Conservation (phyloP, 1,139 yeast genomes). For the Pichia inconspicua region DNA sequence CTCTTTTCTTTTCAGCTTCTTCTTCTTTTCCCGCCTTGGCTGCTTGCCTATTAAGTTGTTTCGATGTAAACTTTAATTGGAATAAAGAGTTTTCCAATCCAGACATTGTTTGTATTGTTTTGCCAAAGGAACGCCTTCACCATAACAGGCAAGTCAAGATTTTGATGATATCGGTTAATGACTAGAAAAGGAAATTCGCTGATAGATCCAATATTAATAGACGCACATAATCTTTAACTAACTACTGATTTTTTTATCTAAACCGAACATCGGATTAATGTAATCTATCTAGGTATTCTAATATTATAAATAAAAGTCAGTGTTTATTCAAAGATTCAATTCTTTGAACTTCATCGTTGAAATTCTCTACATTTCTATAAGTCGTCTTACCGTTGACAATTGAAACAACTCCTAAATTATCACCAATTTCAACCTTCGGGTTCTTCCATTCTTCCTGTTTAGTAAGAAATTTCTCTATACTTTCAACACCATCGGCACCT, state of each 20-base stretch:
- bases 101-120: conserved; percentile 31
- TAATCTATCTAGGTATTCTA: background rate
- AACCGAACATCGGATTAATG: too few species aligned
- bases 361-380: conserved; percentile 39
- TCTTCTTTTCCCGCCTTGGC: conserved; percentile 88
- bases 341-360: conserved; percentile 33
- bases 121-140: background rate
- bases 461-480: conserved; percentile 21
- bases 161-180: background rate
- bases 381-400: conserved; percentile 36
- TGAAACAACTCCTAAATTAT: conserved; percentile 40
- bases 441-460: conserved; percentile 22
- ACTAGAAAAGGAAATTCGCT: background rate
- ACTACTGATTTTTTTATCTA: too few species aligned
- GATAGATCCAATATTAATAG: background rate
- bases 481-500: background rate
- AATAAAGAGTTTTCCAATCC: conserved; percentile 48
- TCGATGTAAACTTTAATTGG: conserved; percentile 75
- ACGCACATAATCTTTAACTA: too few species aligned
- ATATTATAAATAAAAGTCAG: background rate
- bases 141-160: too few species aligned
- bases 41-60: conserved; percentile 85
- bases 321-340: conserved; percentile 20
- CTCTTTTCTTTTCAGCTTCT: conserved; percentile 75
- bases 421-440: conserved; percentile 25